Evolutionary conservation across 352 stramenopile genomes (phyloP), one percentile per base, ranked within the genome.

Genomic region (Poterioochromonas sp.): DNA sequence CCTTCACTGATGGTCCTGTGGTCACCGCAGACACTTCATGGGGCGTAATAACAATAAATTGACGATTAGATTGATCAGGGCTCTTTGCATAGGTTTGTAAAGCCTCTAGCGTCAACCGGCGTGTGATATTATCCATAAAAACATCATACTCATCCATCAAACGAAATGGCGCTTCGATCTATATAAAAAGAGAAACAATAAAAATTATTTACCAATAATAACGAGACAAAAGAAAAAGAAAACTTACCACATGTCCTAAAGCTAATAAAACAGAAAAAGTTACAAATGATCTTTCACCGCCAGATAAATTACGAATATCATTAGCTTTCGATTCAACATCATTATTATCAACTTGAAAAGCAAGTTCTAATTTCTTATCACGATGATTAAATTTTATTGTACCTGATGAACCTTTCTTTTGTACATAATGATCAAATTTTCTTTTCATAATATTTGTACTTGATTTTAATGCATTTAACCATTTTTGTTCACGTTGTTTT

Each of bases 71-170:
- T 54, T 74, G 65, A 35, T 51, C 37, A 3, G 18, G 3, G 15
- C 32, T 1, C 1, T 51, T 39, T 1, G 39, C 40, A 54, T 74
- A 74, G 5, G 34, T 35, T 74, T 74, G 37, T 8, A 74, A 22
- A 18, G 32, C 12, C 1, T 74, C 39, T 22, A 74, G 29, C 3
- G 65, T 58, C 5, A 74, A 29, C 15, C 15, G 35, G 0, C 65
- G 37, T n/a, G 37, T 74, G 11, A 39, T 15, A 29, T 74, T 12
- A 54, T 74, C 65, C 37, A 74, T 29, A n/a, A 58, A 74, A 34
- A 74, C 65, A 74, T 74, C 65, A 54, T 74, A 74, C 32, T 74
- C 65, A 39, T 74, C 65, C 65, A 74, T 58, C 29, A 74, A 74
- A 26, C 65, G 35, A 37, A 74, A 74, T 26, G 65, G 65, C 34